Evolutionary conservation across 345 rosid genomes (phyloP), one percentile per base, ranked within the genome.

Genomic region (Populus ilicifolia): DNA sequence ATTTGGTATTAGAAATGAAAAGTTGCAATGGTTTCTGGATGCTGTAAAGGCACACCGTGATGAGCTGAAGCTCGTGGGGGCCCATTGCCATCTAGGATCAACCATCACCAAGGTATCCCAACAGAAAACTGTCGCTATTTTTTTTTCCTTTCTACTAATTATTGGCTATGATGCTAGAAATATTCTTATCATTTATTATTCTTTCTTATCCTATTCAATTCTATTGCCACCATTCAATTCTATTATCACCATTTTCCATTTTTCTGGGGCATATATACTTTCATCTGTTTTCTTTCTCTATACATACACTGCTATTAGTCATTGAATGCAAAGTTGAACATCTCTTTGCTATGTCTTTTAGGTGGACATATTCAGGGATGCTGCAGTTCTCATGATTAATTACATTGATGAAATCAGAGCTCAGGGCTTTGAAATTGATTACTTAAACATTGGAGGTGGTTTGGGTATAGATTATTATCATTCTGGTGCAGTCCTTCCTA

Each of bases 1-100:
- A 87, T 94, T 96, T 80, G 99, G 99, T 56, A 96, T 96, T 67
- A 89, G 99, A 89, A 96, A 96, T 73, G 97, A 96, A 90, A 96
- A 94, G 85, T 85, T 96, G 87, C 98, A 91, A 75, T 96, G 98
- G 98, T 96, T 96, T 90, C 89, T 96, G 56, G 99, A 96, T 84
- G 88, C 91, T 81, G 95, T 94, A 39, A 93, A 92, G 86, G 91
- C 95, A 69, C 95, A 94, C 81, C 89, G 94, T 30, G 81, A 85
- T 13, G 97, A 96, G 87, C 87, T 96, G 67, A 91, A 92, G 87
- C 98, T 96, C 83, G 98, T 92, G 9, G 98, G 99, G 27, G 97
- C 91, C 21, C 98, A 96, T 83, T 96, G 99, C 85, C 99, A 96
- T 92, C 93, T 93, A 56, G 98, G 99, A 67, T 96, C 98, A 41